A percentile compares a stretch with the other conserved stretches of the same genome.
Evolutionary conservation across 345 rosid species (phyloP).

Genomic region (Moricandia arvensis): DNA sequence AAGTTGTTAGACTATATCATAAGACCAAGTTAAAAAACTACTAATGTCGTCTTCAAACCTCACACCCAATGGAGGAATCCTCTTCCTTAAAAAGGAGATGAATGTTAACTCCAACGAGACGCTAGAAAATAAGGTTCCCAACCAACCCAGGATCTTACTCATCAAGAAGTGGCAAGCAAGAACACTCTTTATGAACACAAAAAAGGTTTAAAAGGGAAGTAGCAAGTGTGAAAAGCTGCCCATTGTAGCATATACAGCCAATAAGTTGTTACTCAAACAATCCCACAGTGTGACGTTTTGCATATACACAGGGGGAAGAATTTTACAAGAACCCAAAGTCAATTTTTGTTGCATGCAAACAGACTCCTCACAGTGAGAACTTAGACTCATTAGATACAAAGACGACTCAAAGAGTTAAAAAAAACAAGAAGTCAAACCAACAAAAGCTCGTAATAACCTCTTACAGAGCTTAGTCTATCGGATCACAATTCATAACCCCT

Average conservation of each 20-base stretch:
- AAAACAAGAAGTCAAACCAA: neutral
- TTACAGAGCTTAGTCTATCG: neutral
- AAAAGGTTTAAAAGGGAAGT: too few relatives aligned
- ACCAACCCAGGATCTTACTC: too few relatives aligned
- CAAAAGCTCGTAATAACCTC: neutral
- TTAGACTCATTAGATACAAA: constrained; percentile 10
- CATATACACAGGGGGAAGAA: neutral
- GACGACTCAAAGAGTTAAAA: neutral
- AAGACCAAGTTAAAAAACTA: too few relatives aligned
- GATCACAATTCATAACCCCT: constrained; percentile 10
- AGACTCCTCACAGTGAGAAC: neutral
- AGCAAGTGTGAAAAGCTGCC: too few relatives aligned
- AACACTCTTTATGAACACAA: too few relatives aligned
- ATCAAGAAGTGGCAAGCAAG: too few relatives aligned
- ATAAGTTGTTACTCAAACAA: neutral
- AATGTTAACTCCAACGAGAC: too few relatives aligned
- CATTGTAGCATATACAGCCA: neutral
- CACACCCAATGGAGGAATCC: too few relatives aligned
- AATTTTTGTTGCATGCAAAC: neutral
- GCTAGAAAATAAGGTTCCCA: too few relatives aligned
- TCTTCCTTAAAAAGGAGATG: too few relatives aligned
- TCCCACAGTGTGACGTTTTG: neutral
- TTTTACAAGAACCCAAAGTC: neutral
- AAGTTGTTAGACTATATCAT: too few relatives aligned
- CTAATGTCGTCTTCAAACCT: too few relatives aligned